Evolutionary conservation across 768 basidiomycete species (phyloP).

Genomic region (Boletus reticulatus): DNA sequence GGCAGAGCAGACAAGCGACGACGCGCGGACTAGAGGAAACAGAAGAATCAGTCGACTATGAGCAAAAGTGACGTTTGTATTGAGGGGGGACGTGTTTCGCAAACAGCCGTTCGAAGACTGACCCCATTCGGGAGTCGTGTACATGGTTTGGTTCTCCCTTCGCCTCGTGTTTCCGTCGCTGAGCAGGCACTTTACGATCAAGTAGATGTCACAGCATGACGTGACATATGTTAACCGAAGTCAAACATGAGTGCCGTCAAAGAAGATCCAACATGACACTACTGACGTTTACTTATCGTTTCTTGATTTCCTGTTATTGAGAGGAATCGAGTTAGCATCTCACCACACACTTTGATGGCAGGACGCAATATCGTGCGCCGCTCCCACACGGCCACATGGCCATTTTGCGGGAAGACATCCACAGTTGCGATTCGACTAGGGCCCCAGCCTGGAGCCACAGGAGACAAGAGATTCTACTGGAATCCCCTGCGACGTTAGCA

Average conservation of each 20-base stretch:
- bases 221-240: not conserved
- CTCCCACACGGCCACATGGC: not conserved
- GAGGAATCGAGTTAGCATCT: constrained; percentile 8
- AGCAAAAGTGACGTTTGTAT: not conserved
- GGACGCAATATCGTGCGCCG: not conserved
- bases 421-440: not conserved
- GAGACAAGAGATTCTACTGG: not conserved
- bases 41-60: not conserved
- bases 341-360: not conserved
- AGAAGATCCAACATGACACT: not conserved
- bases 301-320: not conserved
- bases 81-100: not conserved
- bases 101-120: not conserved
- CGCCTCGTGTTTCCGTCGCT: constrained; percentile 19
- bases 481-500: not conserved
- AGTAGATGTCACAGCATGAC: constrained; percentile 1
- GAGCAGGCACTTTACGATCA: not conserved
- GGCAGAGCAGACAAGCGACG: constrained; percentile 9
- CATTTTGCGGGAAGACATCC: not conserved
- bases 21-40: constrained; percentile 1
- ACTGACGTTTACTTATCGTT: not conserved
- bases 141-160: not conserved
- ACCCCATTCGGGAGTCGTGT: not conserved
- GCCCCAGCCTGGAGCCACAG: not conserved
- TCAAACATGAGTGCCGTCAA: not conserved